Evolutionary conservation across 1,284 basidiomycete genomes (phyloP), one percentile per base, ranked within the genome.

Genomic region (Papiliotrema fonsecae): DNA sequence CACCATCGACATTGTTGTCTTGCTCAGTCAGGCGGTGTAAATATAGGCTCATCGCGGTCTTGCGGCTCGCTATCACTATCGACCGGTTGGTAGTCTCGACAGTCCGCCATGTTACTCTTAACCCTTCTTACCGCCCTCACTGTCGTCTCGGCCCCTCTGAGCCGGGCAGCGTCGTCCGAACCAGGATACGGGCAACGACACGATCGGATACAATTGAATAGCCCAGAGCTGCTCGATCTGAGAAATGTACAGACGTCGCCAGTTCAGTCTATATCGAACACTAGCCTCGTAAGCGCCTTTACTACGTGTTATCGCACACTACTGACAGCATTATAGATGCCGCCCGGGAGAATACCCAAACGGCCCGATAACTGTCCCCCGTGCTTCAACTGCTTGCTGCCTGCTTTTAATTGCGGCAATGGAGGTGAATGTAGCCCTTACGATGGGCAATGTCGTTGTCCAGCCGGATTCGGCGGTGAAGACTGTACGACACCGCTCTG

Each of bases 391-490:
- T 92, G 88, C 67, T 77, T 86, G 51, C 76, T 92, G 1, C 87
- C 87, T 1, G 84, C 80, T 3, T 91, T 89, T 71, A 84, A 78
- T 2, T 92, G 88, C 64, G 87, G 86, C 2, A 87, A 90, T 65
- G 91, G 83, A 57, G 90, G 88, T 28, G 78, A 84, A 48, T 96
- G 91, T 72, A 86, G 88, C 69, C 77, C 81, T 41, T 93, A 86
- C 67, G 85, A 93, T 66, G 91, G 90, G 0, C 87, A 90, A 64
- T 96, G 90, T 72, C 82, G 86, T 65, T 96, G 91, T 69, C 88
- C 88, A 0, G 78, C 86, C 42, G 91, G 91, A 34, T 96, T 89
- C 79, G 88, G 88, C 14, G 90, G 90, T 0, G 85, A 89, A 35
- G 89, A 93, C 68, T 94, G 91, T 72, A 71, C 90, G 50, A 81